Base-by-base conservation (phyloP, 148 eudicot genomes). In the Vaccinium macrocarpon region DNA sequence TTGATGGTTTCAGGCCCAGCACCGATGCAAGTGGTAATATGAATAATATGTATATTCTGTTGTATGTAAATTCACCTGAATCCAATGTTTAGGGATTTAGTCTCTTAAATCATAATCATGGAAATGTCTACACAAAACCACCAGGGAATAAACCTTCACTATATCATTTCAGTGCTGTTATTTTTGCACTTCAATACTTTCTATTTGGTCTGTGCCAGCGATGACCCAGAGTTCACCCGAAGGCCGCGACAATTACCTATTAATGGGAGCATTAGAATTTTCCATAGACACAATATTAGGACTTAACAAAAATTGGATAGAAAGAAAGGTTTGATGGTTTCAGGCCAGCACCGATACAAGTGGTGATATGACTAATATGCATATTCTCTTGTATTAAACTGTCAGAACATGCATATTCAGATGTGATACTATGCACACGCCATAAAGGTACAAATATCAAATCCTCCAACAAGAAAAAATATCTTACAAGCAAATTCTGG, bases 31-130 rank as follows among this genome's bases (percentile, higher is more conserved):
- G 23, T 78, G 42, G 81, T 53, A 11, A 29, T 15, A 15, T 18
- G 5, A 16, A 27, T 35, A 35, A 35, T 35, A 35, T 35, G 38
- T 3, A 35, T 35, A 35, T 35, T 35, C 38, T 35, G 4, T 35
- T 35, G 99, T 93, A 84, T 97, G 99, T 73, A 98, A 95, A 91
- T 97, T 97, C 88, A 97, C 99, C 99, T 97, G 88, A 35, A 32
- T 27, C 4, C 48, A 88, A 75, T 27, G 84, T 50, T 82, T 19
- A 53, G 35, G 23, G 55, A 71, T 23, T 85, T 48, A 84, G 81
- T 81, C 76, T 80, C 15, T 74, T 15, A 48, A 35, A 83, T 50
- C 50, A 77, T 77, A 51, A 77, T 49, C 21, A n/a, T 12, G 21
- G 21, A 23, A 25, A 23, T 51, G 21, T 50, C 51, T 77, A 51